A percentile compares a stretch with the other conserved stretches of the same genome.
phyloP scores from a whole-genome alignment of 768 basidiomycete species.

The Boletus rex-veris region DNA sequence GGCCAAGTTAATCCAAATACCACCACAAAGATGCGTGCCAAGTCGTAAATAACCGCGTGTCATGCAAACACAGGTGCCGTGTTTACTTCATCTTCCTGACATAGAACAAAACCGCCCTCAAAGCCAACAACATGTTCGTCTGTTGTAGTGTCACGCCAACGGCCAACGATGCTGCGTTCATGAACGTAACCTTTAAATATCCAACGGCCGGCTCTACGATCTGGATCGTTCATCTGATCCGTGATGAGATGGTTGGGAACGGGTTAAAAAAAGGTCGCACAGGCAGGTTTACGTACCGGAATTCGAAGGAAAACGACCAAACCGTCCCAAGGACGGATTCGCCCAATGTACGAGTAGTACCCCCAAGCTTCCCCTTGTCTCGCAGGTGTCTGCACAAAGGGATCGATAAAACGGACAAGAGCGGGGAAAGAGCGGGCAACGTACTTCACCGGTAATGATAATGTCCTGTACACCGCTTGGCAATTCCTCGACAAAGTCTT shows the following conservation, averaged over 20 bases:
- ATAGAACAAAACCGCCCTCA: slow-evolving; percentile 48
- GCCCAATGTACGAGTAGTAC: slow-evolving; percentile 42
- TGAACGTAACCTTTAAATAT: slow-evolving; percentile 53
- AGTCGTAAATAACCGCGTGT: slow-evolving; percentile 17
- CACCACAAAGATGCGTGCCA: slow-evolving; percentile 8
- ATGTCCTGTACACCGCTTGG: slow-evolving; percentile 48
- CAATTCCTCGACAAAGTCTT: slow-evolving; percentile 36
- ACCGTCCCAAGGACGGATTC: slow-evolving; percentile 52
- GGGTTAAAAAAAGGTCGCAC: too few relatives aligned
- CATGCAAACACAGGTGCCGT: slow-evolving; percentile 14
- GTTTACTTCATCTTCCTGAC: slow-evolving; percentile 30
- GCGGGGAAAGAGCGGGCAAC: slow-evolving; percentile 8
- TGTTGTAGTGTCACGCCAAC: slow-evolving; percentile 52
- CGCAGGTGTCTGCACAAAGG: slow-evolving; percentile 37
- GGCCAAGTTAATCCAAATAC: slow-evolving; percentile 11
- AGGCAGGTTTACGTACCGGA: slow-evolving; percentile 35
- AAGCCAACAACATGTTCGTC: slow-evolving; percentile 39
- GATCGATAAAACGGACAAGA: background rate
- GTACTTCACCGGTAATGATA: slow-evolving; percentile 49
- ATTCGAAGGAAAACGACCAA: slow-evolving; percentile 43
- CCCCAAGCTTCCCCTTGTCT: slow-evolving; percentile 50
- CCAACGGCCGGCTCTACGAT: slow-evolving; percentile 39
- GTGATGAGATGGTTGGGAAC: slow-evolving; percentile 9
- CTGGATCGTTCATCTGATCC: slow-evolving; percentile 34
- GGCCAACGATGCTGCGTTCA: slow-evolving; percentile 47